Base-by-base conservation (phyloP, 768 basidiomycete species). In the Mycena vitilis region DNA sequence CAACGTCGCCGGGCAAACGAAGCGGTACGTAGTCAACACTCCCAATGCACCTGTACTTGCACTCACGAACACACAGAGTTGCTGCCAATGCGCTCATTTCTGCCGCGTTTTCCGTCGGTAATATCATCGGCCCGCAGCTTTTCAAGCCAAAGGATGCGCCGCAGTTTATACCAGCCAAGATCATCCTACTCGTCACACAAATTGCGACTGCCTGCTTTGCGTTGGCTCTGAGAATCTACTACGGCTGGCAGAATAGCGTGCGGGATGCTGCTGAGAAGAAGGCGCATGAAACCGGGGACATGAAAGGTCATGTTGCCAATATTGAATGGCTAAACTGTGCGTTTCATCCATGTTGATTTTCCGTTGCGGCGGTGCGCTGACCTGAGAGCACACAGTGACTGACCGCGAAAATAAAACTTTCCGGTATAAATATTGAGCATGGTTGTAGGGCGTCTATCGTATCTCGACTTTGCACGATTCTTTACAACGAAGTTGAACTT, bases 11-110 rank as follows among this genome's bases (percentile, higher is more conserved):
- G 67, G 67, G 5, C 67, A 63, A 12, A 68, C 67, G 6, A 68
- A 68, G 58, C 67, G 66, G 40, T 40, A 40, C 18, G 67, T 52
- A 2, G 54, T 55, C 40, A 52, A 61, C 23, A 37, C 40, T 45
- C 16, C 20, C 18, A 45, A 4, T 7, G 20, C 18, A 16, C 6
- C 36, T 12, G 18, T 13, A 15, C 15, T 45, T 45, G 16, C 15
- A 42, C 15, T 45, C 18, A 10, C 15, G 4, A 36, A 57, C 54
- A 20, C 18, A 7, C 51, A 71, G 71, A 7, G 67, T 65, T 22
- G 71, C 68, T 15, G 60, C 71, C n/a, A 68, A 69, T 37, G 67
- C 67, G 20, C 62, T 68, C 37, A 56, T 68, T 25, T 22, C 52
- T 25, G 67, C 37, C 38, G 44, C 67, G 1, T 63, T 68, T 44